Conservation (phyloP, 2,329 filamentous ascomycete species). For the Coleophoma cylindrospora region DNA sequence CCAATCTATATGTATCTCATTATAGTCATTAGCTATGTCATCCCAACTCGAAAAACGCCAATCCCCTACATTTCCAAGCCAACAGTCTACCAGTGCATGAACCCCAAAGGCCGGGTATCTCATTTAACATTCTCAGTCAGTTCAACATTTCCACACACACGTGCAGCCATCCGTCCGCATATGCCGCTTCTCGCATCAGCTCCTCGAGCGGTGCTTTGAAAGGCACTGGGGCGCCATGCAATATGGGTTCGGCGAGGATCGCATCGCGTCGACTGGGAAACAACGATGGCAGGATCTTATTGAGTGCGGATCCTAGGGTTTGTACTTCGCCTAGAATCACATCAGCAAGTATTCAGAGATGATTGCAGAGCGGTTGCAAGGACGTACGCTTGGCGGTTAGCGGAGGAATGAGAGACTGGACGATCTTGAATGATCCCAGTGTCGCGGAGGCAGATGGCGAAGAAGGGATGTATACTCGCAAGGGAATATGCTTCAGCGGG, state of each 20-base stretch:
- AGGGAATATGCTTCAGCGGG: conserved; percentile 75
- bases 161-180: conserved; percentile 89
- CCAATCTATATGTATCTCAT: no score
- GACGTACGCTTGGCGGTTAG: conserved; percentile 29
- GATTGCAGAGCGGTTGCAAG: neutral
- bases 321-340: conserved; percentile 43
- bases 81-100: no score
- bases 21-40: no score
- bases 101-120: no score
- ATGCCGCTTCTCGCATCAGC: conserved; percentile 74
- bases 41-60: no score
- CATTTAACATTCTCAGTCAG: neutral
- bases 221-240: conserved; percentile 82
- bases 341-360: neutral
- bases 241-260: conserved; percentile 74
- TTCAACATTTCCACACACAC: conserved; percentile 69
- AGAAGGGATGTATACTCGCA: conserved; percentile 79
- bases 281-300: conserved; percentile 68
- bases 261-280: conserved; percentile 86
- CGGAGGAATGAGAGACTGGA: conserved; percentile 69
- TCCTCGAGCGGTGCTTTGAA: conserved; percentile 78
- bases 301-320: conserved; percentile 73
- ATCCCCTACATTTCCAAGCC: no score
- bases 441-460: conserved; percentile 43
- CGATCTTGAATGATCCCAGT: conserved; percentile 58